Evolutionary conservation across 768 basidiomycete genomes (phyloP), one percentile per base, ranked within the genome.

Genomic region (Xerocomellus chrysenteron): DNA sequence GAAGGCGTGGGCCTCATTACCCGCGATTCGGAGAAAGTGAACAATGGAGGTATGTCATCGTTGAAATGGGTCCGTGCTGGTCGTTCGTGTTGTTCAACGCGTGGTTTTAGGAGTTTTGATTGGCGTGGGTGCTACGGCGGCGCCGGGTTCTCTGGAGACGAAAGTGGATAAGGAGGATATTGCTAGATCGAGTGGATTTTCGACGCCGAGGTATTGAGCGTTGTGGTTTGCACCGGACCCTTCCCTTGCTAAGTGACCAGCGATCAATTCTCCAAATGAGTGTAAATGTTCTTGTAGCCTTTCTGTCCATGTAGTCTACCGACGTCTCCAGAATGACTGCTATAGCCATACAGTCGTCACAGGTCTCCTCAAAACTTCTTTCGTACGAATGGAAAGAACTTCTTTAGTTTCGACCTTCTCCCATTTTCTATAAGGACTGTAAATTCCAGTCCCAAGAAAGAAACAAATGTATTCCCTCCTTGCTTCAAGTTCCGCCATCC

Each of bases 371-470:
- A 62, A 4, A n/a, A 65, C 56, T 35, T 61, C 55, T 50, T 57
- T 62, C 10, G 63, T 65, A 24, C 36, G 57, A 39, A 66, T 65
- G 12, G 57, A 54, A 13, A 68, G 10, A 37, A 66, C 49, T n/a
- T 59, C 40, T 39, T 28, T 49, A 1, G 65, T 65, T 19, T 59
- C 59, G 1, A 59, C 60, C 42, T 62, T 68, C 11, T 65, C 57
- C 65, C 66, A 66, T 33, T 62, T 59, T 47, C 55, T 49, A 39
- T 67, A 37, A 3, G 50, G 55, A 30, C 56, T 65, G 17, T 66
- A 59, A 35, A 68, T 55, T 12, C 66, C 66, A 2, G 55, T 67
- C 19, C 63, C 63, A 4, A 65, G 54, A 8, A 68, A 35, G 37
- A 68, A 65, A 39, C 55, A 68, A 13, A 68, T 19, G 17, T 68